Evolutionary conservation across 2,329 filamentous ascomycete genomes (phyloP), one percentile per base, ranked within the genome.

Genomic region (Cytospora schulzeri): DNA sequence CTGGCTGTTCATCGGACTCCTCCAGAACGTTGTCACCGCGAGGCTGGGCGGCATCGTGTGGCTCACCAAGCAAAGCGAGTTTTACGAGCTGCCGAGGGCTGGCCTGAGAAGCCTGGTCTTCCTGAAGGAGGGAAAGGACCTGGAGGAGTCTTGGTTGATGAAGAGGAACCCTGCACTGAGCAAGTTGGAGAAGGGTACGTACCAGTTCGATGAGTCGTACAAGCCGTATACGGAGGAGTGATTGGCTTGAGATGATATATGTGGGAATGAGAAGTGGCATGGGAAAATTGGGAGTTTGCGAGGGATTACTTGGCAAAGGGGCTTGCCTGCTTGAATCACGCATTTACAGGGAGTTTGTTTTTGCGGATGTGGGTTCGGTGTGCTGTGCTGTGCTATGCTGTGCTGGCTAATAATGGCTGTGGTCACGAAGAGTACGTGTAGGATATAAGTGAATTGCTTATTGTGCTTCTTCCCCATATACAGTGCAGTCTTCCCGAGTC

Each of bases 1-100:
- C 0, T 96, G 95, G 82, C 82, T 98, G 2, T 98, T 96, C 77
- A 89, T 91, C 0, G 91, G 91, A 4, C 82, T 98, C 70, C 82
- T 98, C 70, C 85, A 87, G 4, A 85, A 85, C 0, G 86, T 98
- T 2, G 91, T 97, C 12, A 86, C 88, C 1, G 86, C 89, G 4
- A 85, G 89, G 65, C 77, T 96, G 3, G 93, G 93, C 0, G 83
- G 88, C 2, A 83, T 83, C 61, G 71, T 71, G 9, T 76, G 69
- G 66, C 51, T 60, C 59, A 62, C 48, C 22, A 65, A 50, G 65
- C 67, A 33, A 70, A 9, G 56, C 68, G 38, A 63, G 58, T 70
- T 72, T 29, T 66, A 70, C 38, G 59, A 63, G 24, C 67, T 69
- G 26, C 73, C 75, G 1, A 70, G 73, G 28, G 73, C 70, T 3